Evolutionary conservation across 2,329 filamentous ascomycete species (phyloP), one percentile per base, ranked within the genome.

Genomic region (Exophiala sp.): DNA sequence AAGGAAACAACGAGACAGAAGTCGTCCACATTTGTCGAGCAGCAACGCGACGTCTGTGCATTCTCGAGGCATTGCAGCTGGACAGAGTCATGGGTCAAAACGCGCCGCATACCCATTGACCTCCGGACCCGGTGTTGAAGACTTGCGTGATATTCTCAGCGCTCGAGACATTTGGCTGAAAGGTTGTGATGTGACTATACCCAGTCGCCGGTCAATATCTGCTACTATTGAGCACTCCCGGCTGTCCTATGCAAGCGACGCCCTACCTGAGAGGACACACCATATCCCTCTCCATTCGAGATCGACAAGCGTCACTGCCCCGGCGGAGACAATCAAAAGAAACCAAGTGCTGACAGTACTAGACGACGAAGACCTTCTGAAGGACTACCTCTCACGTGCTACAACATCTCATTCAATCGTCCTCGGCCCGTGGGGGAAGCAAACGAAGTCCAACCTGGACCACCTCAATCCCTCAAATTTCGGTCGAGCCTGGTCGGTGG

Each of bases 151-250:
- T 8, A 63, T 75, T 3, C 50, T 78, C 5, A 65, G 69, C 55
- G 70, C 73, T 13, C 69, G 75, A 46, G 72, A 77, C 47, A 67
- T 69, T 41, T 82, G 78, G 78, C 61, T 60, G 23, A 66, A 65
- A 1, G 52, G 46, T 2, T 56, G 68, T 8, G 73, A 81, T 53
- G 67, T 71, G 9, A 73, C 73, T 2, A 67, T 81, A 35, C 80
- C 79, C 2, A 72, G 67, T 48, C 70, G 73, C 8, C 59, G 60
- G 32, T 66, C 65, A 13, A 56, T 72, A 16, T 41, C 30, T 35
- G 24, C 16, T 24, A 37, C 46, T 14, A 43, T 40, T 19, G 22
- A 23, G 34, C 14, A 37, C 2, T 37, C 34, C 14, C 34, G 18
- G 34, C 2, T 7, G 19, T 21, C 18, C 13, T 2, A 3, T 3